Evolutionary conservation across 305 asterid species (phyloP).

Genomic region (Fraxinus velutina): DNA sequence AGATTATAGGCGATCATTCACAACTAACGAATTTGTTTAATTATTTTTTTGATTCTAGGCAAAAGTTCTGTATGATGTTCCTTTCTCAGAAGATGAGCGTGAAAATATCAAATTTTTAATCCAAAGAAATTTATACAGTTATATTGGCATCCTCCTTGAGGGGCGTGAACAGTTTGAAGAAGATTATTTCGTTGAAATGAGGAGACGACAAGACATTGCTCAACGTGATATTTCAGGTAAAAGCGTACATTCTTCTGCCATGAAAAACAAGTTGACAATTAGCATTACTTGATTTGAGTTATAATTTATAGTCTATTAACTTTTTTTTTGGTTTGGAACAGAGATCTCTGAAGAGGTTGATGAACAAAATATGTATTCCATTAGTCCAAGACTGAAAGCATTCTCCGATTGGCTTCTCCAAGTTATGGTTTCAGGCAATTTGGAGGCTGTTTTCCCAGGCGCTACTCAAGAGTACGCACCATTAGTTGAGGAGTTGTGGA

Average conservation of each 20-base stretch:
- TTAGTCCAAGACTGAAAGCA: constrained; percentile 54
- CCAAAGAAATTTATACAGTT: constrained; percentile 66
- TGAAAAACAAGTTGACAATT: not conserved
- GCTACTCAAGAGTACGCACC: constrained; percentile 78
- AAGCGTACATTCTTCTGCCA: not conserved
- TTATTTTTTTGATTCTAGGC: constrained; percentile 47
- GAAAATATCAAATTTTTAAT: constrained; percentile 55
- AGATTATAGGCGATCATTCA: not conserved
- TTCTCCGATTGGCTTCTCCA: constrained; percentile 78
- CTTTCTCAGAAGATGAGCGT: constrained; percentile 77
- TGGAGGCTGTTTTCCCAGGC: constrained; percentile 80
- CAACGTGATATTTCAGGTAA: constrained; percentile 80
- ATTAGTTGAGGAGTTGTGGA: constrained; percentile 65
- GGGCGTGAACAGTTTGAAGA: constrained; percentile 71
- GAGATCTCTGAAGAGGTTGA: constrained; percentile 44
- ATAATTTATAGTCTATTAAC: not conserved
- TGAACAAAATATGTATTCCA: constrained; percentile 44
- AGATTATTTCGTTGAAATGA: constrained; percentile 45
- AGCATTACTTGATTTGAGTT: not conserved
- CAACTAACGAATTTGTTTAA: constrained; percentile 5
- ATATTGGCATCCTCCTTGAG: constrained; percentile 66
- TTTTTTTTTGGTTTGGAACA: constrained; percentile 15
- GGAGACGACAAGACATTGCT: constrained; percentile 31
- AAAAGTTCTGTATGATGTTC: constrained; percentile 57
- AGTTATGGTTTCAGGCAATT: constrained; percentile 57